Evolutionary conservation across 106 monocot genomes (phyloP).

Genomic region (Allium cepa): DNA sequence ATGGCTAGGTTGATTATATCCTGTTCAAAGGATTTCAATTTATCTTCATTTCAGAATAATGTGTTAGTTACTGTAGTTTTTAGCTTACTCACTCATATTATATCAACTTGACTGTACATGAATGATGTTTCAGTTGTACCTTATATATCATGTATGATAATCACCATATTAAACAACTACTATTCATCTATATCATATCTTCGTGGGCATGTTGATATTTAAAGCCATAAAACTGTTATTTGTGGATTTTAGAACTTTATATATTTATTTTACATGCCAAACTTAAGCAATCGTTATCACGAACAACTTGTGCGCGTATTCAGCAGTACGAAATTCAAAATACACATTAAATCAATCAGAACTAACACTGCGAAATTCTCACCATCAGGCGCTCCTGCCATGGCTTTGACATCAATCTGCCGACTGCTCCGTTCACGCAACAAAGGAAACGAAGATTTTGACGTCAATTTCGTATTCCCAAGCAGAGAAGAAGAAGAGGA

Average conservation of each 20-base stretch:
- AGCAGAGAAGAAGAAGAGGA: background rate
- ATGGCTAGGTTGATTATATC: no score
- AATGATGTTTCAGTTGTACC: background rate
- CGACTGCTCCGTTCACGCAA: background rate
- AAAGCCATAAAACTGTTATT: background rate
- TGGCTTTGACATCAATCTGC: background rate
- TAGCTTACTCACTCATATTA: no score
- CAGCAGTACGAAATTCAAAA: background rate
- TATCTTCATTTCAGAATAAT: no score
- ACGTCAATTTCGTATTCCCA: background rate
- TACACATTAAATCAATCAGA: no score
- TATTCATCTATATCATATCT: no score
- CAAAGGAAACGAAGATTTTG: background rate
- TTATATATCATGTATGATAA: background rate
- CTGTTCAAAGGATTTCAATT: background rate
- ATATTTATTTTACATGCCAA: background rate
- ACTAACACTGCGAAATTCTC: background rate
- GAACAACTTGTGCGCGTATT: background rate
- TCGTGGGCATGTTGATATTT: background rate
- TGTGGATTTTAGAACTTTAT: background rate
- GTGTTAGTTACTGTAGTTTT: no score
- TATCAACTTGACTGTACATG: background rate
- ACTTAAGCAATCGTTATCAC: conserved; percentile 1
- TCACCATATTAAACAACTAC: background rate
- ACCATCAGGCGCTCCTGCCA: conserved; percentile 3